Evolutionary conservation across 805 yeast genomes (phyloP), one percentile per base, ranked within the genome.

Genomic region (Suhomyces sp.): DNA sequence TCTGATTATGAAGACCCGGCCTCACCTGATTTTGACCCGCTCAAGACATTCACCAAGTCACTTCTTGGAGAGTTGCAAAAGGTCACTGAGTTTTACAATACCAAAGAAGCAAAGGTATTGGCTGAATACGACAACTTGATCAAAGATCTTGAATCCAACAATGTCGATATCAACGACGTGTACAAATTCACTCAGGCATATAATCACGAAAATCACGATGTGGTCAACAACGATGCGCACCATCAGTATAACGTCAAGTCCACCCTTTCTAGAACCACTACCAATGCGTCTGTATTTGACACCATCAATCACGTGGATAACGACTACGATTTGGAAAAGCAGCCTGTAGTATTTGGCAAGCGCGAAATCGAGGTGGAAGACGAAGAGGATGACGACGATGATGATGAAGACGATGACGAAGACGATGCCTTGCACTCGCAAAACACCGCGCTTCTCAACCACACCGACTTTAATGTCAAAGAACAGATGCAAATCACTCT

Each of bases 401-500:
- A 71, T 9, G 75, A 67, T 4, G 77, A 67, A 6, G 71, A 63
- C 9, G 68, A 65, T 17, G 69, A 66, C 25, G 69, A 64, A 4
- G 69, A 66, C 15, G 64, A 65, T 12, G 57, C 56, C 10, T 53
- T 51, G 6, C 57, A 57, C 39, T 46, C 57, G 12, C 61, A 62
- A 29, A 75, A 79, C 53, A 73, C 84, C 15, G 83, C 85, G 0
- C 67, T 82, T 46, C 64, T 83, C 48, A 69, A 71, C 49, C 81
- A 77, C 50, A 67, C 73, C 8, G 83, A 82, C 60, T 72, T 82
- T 53, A 75, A 78, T 52, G 66, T 76, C 44, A 77, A 77, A 62
- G 71, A 69, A 35, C 85, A 83, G 69, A 76, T 49, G 52, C 74
- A 76, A 54, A 82, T 87, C 54, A 84, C 88, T 7, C 75, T 88